A percentile compares a stretch with the other conserved stretches of the same genome.
Conservation (phyloP, 2,329 filamentous ascomycete genomes). For the Trichoderma afroharzianum region DNA sequence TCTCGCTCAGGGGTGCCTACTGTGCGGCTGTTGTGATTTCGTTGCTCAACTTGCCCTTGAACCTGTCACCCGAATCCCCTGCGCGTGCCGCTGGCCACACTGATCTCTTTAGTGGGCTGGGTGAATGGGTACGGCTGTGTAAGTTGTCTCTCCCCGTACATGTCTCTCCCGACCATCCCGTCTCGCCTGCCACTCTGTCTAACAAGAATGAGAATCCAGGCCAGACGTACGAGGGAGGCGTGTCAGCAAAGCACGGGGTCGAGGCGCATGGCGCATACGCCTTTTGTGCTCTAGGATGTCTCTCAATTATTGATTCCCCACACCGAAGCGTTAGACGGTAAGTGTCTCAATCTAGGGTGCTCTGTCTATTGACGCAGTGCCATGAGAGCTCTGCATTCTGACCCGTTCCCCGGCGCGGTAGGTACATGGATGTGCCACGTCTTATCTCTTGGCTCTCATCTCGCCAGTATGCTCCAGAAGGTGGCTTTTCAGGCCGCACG, state of each 20-base stretch:
- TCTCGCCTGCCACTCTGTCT: conserved; percentile 8
- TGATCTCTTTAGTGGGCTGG: conserved; percentile 67
- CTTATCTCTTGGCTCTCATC: conserved; percentile 86
- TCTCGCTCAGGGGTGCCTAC: conserved; percentile 69
- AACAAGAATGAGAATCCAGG: conserved; percentile 44
- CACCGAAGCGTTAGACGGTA: conserved; percentile 70
- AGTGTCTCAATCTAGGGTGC: conserved; percentile 29
- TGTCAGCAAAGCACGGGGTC: conserved; percentile 77
- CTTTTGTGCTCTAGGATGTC: conserved; percentile 86
- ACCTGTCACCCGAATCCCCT: conserved; percentile 70
- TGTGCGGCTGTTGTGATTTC: conserved; percentile 83
- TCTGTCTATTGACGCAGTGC: conserved; percentile 32
- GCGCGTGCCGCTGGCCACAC: conserved; percentile 59
- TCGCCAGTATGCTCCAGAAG: conserved; percentile 85
- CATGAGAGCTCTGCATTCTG: conserved; percentile 31
- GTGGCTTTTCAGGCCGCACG: conserved; percentile 87
- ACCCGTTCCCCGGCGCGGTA: conserved; percentile 36
- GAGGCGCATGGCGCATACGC: conserved; percentile 97
- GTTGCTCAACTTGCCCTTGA: conserved; percentile 76
- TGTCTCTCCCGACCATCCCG: conserved; percentile 21
- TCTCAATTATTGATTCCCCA: conserved; percentile 80
- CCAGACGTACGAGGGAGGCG: conserved; percentile 93
- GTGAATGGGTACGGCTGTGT: conserved; percentile 78
- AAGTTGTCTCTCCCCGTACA: conserved; percentile 38
- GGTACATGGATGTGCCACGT: conserved; percentile 71